Percentiles rank a stretch among this genome's conserved stretches.
Conservation (phyloP, 805 yeast species). For the Lipomyces japonicus region DNA sequence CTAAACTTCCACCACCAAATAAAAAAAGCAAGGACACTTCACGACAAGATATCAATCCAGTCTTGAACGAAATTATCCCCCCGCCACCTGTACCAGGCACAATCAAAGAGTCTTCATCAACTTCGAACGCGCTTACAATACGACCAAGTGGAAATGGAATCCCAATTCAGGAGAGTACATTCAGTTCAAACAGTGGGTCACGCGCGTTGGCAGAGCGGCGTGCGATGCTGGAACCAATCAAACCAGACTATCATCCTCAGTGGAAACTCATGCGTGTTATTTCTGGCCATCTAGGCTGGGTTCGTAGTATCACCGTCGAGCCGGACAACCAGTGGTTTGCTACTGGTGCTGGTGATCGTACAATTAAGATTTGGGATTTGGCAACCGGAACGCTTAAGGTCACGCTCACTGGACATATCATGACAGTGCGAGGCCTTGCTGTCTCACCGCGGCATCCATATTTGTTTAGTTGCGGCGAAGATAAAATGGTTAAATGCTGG, state of each 20-base stretch:
- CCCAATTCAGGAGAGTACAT: neutral
- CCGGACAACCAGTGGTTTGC: conserved; percentile 89
- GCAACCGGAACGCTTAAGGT: conserved; percentile 65
- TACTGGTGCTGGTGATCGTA: conserved; percentile 84
- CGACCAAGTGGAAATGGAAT: conserved; percentile 2
- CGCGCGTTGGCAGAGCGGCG: conserved; percentile 21
- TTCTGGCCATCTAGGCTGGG: conserved; percentile 92
- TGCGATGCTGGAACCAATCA: conserved; percentile 21
- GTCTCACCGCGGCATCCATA: conserved; percentile 79
- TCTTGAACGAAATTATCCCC: conserved; percentile 13
- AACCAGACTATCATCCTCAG: conserved; percentile 49
- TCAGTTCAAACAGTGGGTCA: neutral
- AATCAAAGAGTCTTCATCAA: conserved; percentile 1
- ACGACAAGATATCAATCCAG: conserved; percentile 16
- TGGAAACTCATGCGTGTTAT: conserved; percentile 74
- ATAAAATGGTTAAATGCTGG: conserved; percentile 91
- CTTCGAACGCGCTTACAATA: conserved; percentile 18
- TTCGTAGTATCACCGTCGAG: conserved; percentile 73
- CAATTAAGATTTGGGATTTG: conserved; percentile 88
- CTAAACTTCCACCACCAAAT: conserved; percentile 28
- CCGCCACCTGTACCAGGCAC: conserved; percentile 28
- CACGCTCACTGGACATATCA: conserved; percentile 83
- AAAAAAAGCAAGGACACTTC: conserved; percentile 16
- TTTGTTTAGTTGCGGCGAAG: conserved; percentile 88
- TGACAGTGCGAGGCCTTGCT: conserved; percentile 77